A percentile compares a stretch with the other conserved stretches of the same genome.
Evolutionary conservation across 352 stramenopile species (phyloP).

Genomic region (Phytophthora hybrid): DNA sequence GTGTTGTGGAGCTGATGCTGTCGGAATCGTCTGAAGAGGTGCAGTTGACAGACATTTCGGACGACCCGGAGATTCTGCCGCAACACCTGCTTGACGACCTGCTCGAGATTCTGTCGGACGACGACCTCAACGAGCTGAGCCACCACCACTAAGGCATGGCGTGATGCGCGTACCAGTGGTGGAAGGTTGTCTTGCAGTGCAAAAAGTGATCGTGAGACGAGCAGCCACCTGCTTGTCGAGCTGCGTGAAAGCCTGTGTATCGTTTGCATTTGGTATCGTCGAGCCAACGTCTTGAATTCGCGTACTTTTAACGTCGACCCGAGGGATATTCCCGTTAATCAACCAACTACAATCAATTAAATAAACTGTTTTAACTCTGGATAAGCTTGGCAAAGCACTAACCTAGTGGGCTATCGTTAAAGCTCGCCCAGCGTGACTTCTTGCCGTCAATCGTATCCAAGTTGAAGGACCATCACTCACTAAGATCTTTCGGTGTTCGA

Average conservation of each 20-base stretch:
- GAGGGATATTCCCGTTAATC: not conserved
- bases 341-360: slow-evolving; percentile 14
- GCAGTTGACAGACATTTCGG: slow-evolving; percentile 23
- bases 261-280: slow-evolving; percentile 5
- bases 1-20: slow-evolving; percentile 30
- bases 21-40: slow-evolving; percentile 30
- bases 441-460: not conserved
- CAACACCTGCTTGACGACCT: slow-evolving; percentile 36
- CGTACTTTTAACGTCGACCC: slow-evolving; percentile 3
- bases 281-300: slow-evolving; percentile 4
- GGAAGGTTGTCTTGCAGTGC: not conserved
- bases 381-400: not conserved
- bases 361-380: not conserved
- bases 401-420: too few relatives aligned
- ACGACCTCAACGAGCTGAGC: slow-evolving; percentile 31
- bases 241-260: slow-evolving; percentile 3
- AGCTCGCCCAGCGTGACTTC: too few relatives aligned
- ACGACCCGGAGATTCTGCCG: slow-evolving; percentile 28
- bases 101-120: slow-evolving; percentile 33
- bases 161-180: not conserved
- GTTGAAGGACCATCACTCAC: slow-evolving; percentile 26
- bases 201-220: not conserved
- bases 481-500: slow-evolving; percentile 1
- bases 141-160: slow-evolving; percentile 9
- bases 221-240: not conserved